Conservation (phyloP, 306 rosid species). For the Corylus heterophylla region DNA sequence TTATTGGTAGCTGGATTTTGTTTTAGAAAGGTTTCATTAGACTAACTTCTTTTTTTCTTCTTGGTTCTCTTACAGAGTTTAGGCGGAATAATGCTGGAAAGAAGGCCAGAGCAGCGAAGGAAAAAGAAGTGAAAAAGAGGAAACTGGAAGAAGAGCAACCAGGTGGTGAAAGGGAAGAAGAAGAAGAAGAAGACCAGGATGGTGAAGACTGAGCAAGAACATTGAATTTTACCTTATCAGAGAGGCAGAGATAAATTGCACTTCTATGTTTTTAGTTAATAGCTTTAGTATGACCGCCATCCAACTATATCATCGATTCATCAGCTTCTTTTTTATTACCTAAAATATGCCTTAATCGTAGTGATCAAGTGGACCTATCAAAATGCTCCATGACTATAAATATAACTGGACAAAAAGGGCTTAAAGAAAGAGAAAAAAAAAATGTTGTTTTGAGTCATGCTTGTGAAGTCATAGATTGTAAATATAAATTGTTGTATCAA, state of each 20-base stretch:
- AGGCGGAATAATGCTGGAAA: slow-evolving; percentile 74
- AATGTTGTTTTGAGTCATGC: background rate
- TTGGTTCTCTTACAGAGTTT: slow-evolving; percentile 52
- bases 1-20: background rate
- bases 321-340: background rate
- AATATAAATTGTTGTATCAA: too few relatives aligned
- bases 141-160: slow-evolving; percentile 51
- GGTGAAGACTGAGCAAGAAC: slow-evolving; percentile 19
- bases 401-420: background rate
- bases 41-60: background rate
- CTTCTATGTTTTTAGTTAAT: background rate
- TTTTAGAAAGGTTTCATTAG: background rate
- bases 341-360: background rate
- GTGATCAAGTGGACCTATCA: background rate
- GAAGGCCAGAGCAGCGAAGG: slow-evolving; percentile 56
- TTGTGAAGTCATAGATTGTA: too few relatives aligned
- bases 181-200: slow-evolving; percentile 12
- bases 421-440: background rate
- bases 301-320: background rate
- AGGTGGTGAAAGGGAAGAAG: slow-evolving; percentile 27
- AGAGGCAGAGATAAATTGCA: background rate
- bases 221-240: background rate
- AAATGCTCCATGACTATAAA: too few relatives aligned
- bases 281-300: background rate
- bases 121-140: slow-evolving; percentile 55